Percentiles rank a stretch among this genome's conserved stretches.
Evolutionary conservation across 106 monocot species (phyloP).

Genomic region (Alisma plantagoaquatica): DNA sequence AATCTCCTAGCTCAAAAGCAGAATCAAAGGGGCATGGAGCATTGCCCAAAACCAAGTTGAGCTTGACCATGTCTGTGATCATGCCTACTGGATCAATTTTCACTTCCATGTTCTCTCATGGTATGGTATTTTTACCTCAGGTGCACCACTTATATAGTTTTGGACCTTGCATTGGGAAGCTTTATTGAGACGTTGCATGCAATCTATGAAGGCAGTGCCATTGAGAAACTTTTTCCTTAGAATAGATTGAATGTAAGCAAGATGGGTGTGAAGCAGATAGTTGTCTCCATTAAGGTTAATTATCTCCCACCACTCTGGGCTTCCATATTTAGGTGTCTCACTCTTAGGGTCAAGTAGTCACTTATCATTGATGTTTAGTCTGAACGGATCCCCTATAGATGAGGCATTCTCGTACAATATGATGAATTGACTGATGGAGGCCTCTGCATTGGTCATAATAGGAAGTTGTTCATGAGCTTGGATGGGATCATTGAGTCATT

Average conservation of each 20-base stretch:
- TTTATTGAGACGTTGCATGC: slow-evolving; percentile 3
- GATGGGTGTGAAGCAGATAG: slow-evolving; percentile 14
- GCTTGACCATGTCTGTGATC: slow-evolving; percentile 3
- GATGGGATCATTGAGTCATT: neutral
- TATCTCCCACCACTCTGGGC: neutral
- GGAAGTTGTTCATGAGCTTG: neutral
- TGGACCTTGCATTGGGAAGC: neutral
- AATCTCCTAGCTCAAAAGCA: slow-evolving; percentile 61
- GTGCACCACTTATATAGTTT: neutral
- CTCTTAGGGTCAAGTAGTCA: neutral
- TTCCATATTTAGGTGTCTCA: neutral
- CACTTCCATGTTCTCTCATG: slow-evolving; percentile 14
- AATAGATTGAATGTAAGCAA: slow-evolving; percentile 2
- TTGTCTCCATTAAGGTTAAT: neutral
- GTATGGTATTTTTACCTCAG: neutral
- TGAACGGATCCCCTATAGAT: neutral
- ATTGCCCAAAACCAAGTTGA: neutral
- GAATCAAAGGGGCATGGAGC: slow-evolving; percentile 40
- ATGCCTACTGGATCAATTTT: slow-evolving; percentile 5
- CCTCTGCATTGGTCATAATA: neutral
- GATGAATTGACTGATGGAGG: neutral
- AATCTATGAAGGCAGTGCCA: neutral
- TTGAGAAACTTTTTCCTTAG: neutral
- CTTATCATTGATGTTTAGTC: neutral
- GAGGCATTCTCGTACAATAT: neutral